Evolutionary conservation across 1,284 basidiomycete species (phyloP), one percentile per base, ranked within the genome.

Genomic region (Testicularia cyperi): DNA sequence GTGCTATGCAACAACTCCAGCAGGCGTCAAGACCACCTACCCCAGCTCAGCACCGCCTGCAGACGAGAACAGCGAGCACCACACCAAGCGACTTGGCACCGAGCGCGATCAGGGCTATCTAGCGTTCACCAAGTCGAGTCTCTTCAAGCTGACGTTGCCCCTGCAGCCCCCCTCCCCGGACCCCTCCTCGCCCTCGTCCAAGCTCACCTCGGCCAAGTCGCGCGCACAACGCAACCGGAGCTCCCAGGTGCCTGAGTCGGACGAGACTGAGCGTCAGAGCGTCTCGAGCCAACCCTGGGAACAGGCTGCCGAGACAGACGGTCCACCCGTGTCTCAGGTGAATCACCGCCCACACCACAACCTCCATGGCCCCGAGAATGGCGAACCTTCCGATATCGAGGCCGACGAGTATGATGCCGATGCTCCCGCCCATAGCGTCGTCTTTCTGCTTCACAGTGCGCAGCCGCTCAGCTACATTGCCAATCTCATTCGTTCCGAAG

Each of bases 391-490:
- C 2, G 65, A 69, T 16, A 37, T 55, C 25, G 49, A 57, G 26
- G 49, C 57, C 6, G 45, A 53, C 25, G 67, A 69, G 33, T 69
- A 67, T 19, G 67, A 69, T 44, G 65, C 64, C 12, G 49, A 61
- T 25, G 67, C 64, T 19, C 67, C 67, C 0, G 68, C 68, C 0
- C 63, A 69, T 31, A 58, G 53, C 28, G 68, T 70, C 25, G 64
- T 70, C 22, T 70, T 70, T 26, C 51, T 70, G 2, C 44, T 70
- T 8, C 68, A 70, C 29, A 51, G 56, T 16, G 68, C 51, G 5
- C 68, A 70, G 45, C 68, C 68, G 29, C 58, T 70, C 7, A 64
- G 60, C 41, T 70, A 70, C 45, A 54, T 70, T 23, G 53, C 60
- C 36, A 65, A 52, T 29, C 51, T 70, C 18, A 70, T 70, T 26